Base-by-base conservation (phyloP, 495 filamentous ascomycete genomes). In the Letharia lupina region DNA sequence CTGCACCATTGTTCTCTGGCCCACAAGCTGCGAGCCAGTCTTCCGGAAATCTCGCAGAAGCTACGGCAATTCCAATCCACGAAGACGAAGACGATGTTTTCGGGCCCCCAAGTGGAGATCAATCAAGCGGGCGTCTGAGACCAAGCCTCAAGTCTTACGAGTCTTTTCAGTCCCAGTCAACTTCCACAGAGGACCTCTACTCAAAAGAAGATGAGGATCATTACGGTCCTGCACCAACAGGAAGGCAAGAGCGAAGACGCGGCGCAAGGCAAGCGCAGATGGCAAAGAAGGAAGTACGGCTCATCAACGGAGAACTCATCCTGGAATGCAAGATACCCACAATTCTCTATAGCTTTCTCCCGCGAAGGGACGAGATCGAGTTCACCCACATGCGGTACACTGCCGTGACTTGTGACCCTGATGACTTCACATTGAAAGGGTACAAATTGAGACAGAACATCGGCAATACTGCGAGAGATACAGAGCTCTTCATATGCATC, bases 321-420 rank as follows among this genome's bases (percentile, higher is more conserved):
- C 80, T 99, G 23, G 95, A 99, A 79, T 98, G 95, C 82, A 98
- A 98, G 75, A 98, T 99, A 60, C 95, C 95, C 1, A 97, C 95
- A 0, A 99, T 97, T 70, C 80, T 98, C 12, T 92, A 98, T 80
- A 92, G 89, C 71, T 98, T 98, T 76, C 79, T 98, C 58, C 95
- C 95, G 0, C 83, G 92, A 42, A 83, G 93, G 37, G 91, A 98
- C 74, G 92, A 96, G 68, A 84, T 90, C 60, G 95, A 99, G 75
- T 99, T 98, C 74, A 99, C 95, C 1, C 93, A 99, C 74, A 98
- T 98, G 95, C 89, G 95, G n/a, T 99, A 99, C 73, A 98, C 95
- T 41, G 95, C 95, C n/a, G 94, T 96, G 45, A 99, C 95, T 2
- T 97, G 93, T 72, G 95, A 99, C 73, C 95, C 95, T 0, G 93